phyloP scores from a whole-genome alignment of 2,329 filamentous ascomycete genomes.

The Furcasterigmium furcatum region DNA sequence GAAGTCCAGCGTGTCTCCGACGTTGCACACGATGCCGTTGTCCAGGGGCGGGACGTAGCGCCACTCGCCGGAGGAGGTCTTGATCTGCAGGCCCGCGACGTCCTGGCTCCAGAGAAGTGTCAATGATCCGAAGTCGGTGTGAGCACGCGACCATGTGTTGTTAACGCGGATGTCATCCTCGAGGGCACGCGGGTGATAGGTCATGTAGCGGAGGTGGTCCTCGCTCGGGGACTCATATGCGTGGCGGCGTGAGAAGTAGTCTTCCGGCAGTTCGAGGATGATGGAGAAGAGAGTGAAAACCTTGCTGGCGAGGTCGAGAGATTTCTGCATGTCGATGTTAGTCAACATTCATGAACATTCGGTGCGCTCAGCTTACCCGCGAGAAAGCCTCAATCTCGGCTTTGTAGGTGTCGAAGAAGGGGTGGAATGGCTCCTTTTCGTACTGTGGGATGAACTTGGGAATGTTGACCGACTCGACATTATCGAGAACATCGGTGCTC shows the following conservation, averaged over 20 bases:
- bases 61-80: constrained; percentile 32
- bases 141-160: constrained; percentile 24
- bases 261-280: constrained; percentile 50
- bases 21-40: constrained; percentile 42
- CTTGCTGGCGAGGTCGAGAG: constrained; percentile 23
- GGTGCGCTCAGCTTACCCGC: constrained; percentile 24
- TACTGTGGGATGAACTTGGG: constrained; percentile 44
- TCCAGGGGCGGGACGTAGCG: constrained; percentile 40
- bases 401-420: constrained; percentile 32
- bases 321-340: constrained; percentile 15
- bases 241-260: constrained; percentile 52
- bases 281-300: constrained; percentile 31
- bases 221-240: constrained; percentile 47
- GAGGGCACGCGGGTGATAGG: constrained; percentile 40
- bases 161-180: constrained; percentile 29
- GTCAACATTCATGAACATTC: constrained; percentile 21
- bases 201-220: constrained; percentile 54
- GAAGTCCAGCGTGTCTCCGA: constrained; percentile 24
- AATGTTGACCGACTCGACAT: constrained; percentile 51
- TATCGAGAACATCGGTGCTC: constrained; percentile 32
- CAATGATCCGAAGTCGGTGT: constrained; percentile 50
- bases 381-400: constrained; percentile 48
- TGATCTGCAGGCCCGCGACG: constrained; percentile 49
- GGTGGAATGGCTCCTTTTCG: constrained; percentile 28
- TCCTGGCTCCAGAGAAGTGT: constrained; percentile 53